Base-by-base conservation (phyloP, 495 filamentous ascomycete genomes). In the Cetradonia linearis region DNA sequence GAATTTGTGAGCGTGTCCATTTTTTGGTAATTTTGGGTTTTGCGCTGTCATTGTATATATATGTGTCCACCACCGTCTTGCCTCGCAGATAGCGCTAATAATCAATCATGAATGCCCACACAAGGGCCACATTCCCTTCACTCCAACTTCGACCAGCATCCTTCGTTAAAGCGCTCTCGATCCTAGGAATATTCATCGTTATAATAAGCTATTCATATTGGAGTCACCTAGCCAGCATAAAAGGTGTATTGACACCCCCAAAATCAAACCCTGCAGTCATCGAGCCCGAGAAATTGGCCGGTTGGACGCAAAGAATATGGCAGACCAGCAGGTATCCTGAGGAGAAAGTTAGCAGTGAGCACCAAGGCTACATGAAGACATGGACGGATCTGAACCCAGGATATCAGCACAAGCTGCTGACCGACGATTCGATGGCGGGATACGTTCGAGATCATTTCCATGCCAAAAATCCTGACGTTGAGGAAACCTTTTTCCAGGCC, bases 401-500 rank as follows among this genome's bases (percentile, higher is more conserved):
- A 34, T 61, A 59, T 42, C 63, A 66, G 42, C 65, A 73, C 23
- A 70, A 75, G 52, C 50, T 75, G 31, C 62, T 75, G n/a, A 74
- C 69, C 27, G 71, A 75, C 31, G 60, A 38, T 5, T 62, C 62
- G 0, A 59, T 63, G 27, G 63, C 67, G 23, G 56, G 54, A 20
- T 75, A 72, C 42, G 72, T 75, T 8, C 65, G 67, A 42, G 55
- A 68, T 10, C 62, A 65, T 8, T 75, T 64, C 58, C 46, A 59
- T 68, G 67, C 20, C 54, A 66, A 47, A 31, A 63, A 71, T 53
- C 70, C 74, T 16, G 68, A 75, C 30, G 73, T 80, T 28, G 63
- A 76, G 55, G 65, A 76, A 23, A 65, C 73, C 16, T 79, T 72
- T 61, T 56, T 70, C n/a, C 59, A 61, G 10, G 64, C 80, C 34